Percentiles rank a stretch among this genome's conserved stretches.
phyloP scores from a whole-genome alignment of 257 asterid genomes.

The Solanum sparsipilum region DNA sequence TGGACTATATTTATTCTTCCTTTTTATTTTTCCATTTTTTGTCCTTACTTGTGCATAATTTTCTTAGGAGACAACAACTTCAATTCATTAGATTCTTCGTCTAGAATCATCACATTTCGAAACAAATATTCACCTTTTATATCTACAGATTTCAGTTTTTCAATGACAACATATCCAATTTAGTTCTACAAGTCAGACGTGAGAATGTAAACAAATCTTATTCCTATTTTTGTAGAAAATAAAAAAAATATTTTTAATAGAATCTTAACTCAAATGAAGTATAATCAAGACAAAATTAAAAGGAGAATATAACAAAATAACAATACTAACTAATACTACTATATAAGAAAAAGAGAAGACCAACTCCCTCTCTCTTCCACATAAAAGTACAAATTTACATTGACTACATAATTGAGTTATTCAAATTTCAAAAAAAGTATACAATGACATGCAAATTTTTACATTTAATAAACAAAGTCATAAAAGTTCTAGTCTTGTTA shows the following conservation, averaged over 20 bases:
- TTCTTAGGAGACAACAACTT: not conserved
- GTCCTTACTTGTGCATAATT: not conserved
- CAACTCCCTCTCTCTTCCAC: not conserved
- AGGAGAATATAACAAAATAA: not conserved
- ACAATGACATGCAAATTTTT: not conserved
- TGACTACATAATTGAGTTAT: not conserved
- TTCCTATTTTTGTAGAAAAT: not conserved
- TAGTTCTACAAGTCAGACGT: too few species aligned
- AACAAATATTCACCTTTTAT: not conserved
- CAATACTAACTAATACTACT: not conserved
- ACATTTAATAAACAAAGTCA: not conserved
- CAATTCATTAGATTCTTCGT: not conserved
- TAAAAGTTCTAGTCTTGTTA: not conserved
- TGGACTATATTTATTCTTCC: not conserved
- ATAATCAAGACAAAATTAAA: not conserved
- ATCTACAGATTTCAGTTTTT: not conserved
- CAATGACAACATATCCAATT: not conserved
- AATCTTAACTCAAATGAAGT: not conserved
- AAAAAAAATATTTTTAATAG: not conserved
- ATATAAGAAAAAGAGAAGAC: not conserved
- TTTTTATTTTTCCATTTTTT: not conserved
- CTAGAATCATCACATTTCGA: not conserved
- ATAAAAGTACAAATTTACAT: not conserved
- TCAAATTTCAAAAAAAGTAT: not conserved
- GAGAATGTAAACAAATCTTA: not conserved